Evolutionary conservation across 768 basidiomycete species (phyloP).

Genomic region (Infundibulicybe gibba): DNA sequence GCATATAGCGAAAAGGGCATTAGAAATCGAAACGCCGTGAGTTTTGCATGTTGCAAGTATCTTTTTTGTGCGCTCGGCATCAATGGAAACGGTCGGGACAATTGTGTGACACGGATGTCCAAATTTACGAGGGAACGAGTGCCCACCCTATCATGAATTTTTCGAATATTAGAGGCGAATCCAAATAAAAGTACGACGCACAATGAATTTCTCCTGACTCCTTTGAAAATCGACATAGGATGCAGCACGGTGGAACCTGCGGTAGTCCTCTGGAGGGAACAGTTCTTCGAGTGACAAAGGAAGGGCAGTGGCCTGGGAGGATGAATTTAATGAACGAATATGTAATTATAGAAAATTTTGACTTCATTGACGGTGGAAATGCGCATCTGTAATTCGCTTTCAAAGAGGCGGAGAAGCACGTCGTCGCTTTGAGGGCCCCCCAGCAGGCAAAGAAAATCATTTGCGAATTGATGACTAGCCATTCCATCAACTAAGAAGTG

Average conservation of each 20-base stretch:
- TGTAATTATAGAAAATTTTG: too few species aligned
- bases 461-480: conserved; percentile 78
- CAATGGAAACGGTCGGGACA: conserved; percentile 65
- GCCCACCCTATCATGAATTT: conserved; percentile 55
- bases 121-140: conserved; percentile 56
- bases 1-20: conserved; percentile 71
- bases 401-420: conserved; percentile 24
- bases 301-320: conserved; percentile 11
- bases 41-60: conserved; percentile 71
- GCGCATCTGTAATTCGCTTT: too few species aligned
- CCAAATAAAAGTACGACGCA: conserved; percentile 20
- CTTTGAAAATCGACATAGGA: conserved; percentile 53
- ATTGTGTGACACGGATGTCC: conserved; percentile 51
- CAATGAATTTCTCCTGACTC: conserved; percentile 54
- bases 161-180: conserved; percentile 1
- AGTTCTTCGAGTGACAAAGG: conserved; percentile 48
- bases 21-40: conserved; percentile 70
- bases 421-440: conserved; percentile 28
- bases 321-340: neutral
- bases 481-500: conserved; percentile 89
- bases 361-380: too few species aligned
- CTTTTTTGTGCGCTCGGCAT: conserved; percentile 47
- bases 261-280: conserved; percentile 29
- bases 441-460: conserved; percentile 74
- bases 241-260: conserved; percentile 40